These are phyloP conservation scores for Daldinia loculata DNA, from an alignment of 495 filamentous ascomycete genomes.

Conservation along the genomic window DNA sequence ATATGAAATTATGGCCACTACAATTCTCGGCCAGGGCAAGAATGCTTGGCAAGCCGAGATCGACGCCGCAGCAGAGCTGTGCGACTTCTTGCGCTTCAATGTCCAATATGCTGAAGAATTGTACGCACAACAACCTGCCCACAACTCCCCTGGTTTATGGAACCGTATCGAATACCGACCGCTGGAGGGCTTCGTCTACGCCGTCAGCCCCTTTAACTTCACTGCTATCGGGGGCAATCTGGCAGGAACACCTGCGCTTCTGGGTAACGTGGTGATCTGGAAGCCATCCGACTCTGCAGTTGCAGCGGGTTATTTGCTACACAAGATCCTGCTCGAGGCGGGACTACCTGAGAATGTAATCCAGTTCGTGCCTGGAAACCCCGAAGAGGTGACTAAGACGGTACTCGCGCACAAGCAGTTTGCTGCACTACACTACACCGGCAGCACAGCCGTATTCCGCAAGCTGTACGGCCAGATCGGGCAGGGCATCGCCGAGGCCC, in stretches of 20 bases:
- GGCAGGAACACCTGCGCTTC: slow-evolving; percentile 73
- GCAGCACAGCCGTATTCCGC: slow-evolving; percentile 83
- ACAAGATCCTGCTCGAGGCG: slow-evolving; percentile 88
- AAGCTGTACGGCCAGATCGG: slow-evolving; percentile 76
- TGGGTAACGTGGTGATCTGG: slow-evolving; percentile 91
- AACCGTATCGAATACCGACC: slow-evolving; percentile 85
- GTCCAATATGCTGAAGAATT: slow-evolving; percentile 88
- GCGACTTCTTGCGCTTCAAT: slow-evolving; percentile 91
- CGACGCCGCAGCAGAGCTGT: slow-evolving; percentile 89
- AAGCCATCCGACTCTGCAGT: slow-evolving; percentile 84
- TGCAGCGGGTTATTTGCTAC: slow-evolving; percentile 75
- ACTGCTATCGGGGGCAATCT: slow-evolving; percentile 86
- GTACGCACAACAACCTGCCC: slow-evolving; percentile 81
- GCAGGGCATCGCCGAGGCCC: slow-evolving; percentile 69
- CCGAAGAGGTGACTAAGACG: slow-evolving; percentile 73
- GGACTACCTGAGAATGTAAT: slow-evolving; percentile 82
- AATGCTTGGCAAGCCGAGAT: slow-evolving; percentile 98
- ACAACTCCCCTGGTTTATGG: slow-evolving; percentile 81
- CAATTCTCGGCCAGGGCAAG: slow-evolving; percentile 94
- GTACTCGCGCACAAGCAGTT: slow-evolving; percentile 76
- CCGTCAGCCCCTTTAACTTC: slow-evolving; percentile 89
- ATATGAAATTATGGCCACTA: slow-evolving; percentile 91
- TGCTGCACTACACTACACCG: slow-evolving; percentile 81
- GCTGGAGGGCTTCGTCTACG: slow-evolving; percentile 88
- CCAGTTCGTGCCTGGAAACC: slow-evolving; percentile 83